These are phyloP conservation scores for Vaccinium corymbosum DNA, from an alignment of 148 eudicot genomes.

Conservation along the genomic window DNA sequence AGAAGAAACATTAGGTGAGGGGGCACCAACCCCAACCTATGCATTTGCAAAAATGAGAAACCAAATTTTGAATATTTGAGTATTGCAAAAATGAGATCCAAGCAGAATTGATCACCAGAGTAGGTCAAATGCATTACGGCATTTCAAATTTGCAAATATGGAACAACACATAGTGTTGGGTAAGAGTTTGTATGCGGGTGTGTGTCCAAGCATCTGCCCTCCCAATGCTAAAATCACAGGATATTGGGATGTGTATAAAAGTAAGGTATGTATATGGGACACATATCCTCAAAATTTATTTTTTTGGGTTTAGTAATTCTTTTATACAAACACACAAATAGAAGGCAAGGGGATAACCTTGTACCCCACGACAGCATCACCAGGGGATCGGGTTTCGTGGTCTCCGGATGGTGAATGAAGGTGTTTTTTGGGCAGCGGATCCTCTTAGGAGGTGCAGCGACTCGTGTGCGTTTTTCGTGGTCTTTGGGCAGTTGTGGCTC, in stretches of 20 bases:
- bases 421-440: too few relatives aligned
- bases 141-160: neutral
- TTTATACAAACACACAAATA: neutral
- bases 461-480: too few relatives aligned
- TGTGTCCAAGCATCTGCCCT: too few relatives aligned
- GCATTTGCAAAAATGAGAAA: neutral
- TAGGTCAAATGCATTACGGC: neutral
- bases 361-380: neutral
- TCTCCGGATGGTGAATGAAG: too few relatives aligned
- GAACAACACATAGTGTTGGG: neutral
- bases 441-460: too few relatives aligned
- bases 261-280: neutral
- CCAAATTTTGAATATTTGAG: too few relatives aligned
- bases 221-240: neutral
- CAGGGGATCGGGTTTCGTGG: neutral
- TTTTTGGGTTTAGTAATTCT: neutral
- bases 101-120: neutral
- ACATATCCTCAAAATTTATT: neutral
- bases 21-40: neutral
- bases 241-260: neutral
- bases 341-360: neutral
- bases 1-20: neutral
- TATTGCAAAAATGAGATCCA: neutral
- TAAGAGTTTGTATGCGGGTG: neutral
- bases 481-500: too few relatives aligned